Evolutionary conservation across 495 filamentous ascomycete species (phyloP).

Genomic region (Penicillium arizonense): DNA sequence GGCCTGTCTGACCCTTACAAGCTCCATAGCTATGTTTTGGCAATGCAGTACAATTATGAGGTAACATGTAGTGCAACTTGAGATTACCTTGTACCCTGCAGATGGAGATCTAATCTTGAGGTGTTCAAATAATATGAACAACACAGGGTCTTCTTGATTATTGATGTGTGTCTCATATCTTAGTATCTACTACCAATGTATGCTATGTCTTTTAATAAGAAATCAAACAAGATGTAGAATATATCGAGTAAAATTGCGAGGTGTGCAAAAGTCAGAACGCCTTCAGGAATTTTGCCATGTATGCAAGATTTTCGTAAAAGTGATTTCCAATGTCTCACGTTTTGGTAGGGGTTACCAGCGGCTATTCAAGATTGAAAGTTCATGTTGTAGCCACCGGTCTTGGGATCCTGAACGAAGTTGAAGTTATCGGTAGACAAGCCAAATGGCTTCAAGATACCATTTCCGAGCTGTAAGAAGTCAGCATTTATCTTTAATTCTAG

Average conservation of each 20-base stretch:
- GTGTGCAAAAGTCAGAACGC: conserved; percentile 2
- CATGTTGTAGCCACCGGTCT: conserved; percentile 88
- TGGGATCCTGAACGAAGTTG: conserved; percentile 86
- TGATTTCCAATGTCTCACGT: not conserved
- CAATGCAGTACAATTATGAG: no score
- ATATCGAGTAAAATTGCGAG: not conserved
- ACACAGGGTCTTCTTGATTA: no score
- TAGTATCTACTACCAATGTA: no score
- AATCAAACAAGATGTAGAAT: not conserved
- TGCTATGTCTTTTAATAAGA: no score
- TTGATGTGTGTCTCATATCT: no score
- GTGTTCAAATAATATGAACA: no score
- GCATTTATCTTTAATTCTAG: not conserved
- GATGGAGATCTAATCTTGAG: no score
- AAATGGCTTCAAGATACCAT: conserved; percentile 89
- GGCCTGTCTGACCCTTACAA: no score
- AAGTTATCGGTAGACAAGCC: conserved; percentile 92
- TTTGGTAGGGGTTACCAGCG: no score
- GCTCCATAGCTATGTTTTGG: no score
- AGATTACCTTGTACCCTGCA: no score
- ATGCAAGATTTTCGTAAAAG: not conserved
- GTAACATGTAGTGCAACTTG: no score
- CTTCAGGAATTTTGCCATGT: conserved; percentile 4
- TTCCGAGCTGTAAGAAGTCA: conserved; percentile 62
- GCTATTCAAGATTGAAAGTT: conserved; percentile 56